These are phyloP conservation scores for Symbiodinium natans DNA, from an alignment of 73 alveolate genomes.

Conservation along the genomic window DNA sequence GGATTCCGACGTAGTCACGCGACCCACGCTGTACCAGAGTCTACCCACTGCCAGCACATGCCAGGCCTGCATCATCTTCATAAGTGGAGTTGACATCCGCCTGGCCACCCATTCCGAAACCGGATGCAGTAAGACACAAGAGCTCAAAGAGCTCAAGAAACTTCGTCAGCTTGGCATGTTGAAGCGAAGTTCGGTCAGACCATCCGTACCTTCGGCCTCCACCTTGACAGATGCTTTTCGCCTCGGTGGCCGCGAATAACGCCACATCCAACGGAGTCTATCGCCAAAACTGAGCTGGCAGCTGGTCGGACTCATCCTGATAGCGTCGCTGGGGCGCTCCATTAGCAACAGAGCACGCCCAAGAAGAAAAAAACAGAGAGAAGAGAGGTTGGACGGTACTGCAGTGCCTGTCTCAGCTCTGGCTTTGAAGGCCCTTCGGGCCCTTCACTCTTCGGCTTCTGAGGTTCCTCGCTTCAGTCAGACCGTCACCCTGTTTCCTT, in stretches of 20 bases:
- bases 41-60: too few species aligned
- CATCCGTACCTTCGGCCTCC: neutral
- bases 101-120: too few species aligned
- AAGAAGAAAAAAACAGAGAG: too few species aligned
- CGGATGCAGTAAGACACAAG: too few species aligned
- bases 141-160: neutral
- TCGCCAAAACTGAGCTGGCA: neutral
- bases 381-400: too few species aligned
- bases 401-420: neutral
- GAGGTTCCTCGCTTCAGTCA: neutral
- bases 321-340: neutral
- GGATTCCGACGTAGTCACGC: too few species aligned
- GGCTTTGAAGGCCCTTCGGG: neutral
- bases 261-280: neutral
- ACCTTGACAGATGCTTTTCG: neutral
- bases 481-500: neutral
- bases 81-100: neutral
- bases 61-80: neutral
- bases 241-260: neutral
- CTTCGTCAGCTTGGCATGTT: conserved; percentile 12
- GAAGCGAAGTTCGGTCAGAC: conserved; percentile 4
- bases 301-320: neutral
- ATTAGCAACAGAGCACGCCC: neutral
- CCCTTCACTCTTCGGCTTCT: neutral
- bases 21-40: too few species aligned